phyloP scores from a whole-genome alignment of 140 eudicot genomes.

The Oenanthe javanica region DNA sequence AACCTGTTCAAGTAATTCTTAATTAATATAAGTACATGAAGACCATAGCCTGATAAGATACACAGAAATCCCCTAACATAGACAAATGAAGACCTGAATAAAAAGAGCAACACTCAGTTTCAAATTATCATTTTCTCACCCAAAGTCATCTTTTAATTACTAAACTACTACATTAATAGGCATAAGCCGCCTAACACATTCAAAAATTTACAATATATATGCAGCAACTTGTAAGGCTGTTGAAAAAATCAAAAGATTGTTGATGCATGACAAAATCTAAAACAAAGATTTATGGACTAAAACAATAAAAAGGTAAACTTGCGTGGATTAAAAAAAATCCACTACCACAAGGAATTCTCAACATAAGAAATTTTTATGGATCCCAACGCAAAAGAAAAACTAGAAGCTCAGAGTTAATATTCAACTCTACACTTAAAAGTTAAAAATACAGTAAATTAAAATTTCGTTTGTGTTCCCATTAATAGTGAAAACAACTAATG shows the following conservation, averaged over 20 bases:
- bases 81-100: not conserved
- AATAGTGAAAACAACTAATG: too few species aligned
- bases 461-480: not conserved
- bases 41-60: not conserved
- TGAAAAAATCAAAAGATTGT: not conserved
- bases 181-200: not conserved
- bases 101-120: not conserved
- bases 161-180: not conserved
- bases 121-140: not conserved
- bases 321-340: not conserved
- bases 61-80: not conserved
- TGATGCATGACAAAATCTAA: not conserved
- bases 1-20: constrained; percentile 28
- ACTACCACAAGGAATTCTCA: not conserved
- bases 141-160: not conserved
- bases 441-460: too few species aligned
- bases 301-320: not conserved
- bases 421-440: not conserved
- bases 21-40: not conserved
- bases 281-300: not conserved
- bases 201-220: not conserved
- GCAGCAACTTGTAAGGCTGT: not conserved
- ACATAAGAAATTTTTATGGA: not conserved
- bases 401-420: not conserved
- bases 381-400: not conserved